phyloP scores from a whole-genome alignment of 1,139 yeast genomes.

The Geotrichum phurueaensis region DNA sequence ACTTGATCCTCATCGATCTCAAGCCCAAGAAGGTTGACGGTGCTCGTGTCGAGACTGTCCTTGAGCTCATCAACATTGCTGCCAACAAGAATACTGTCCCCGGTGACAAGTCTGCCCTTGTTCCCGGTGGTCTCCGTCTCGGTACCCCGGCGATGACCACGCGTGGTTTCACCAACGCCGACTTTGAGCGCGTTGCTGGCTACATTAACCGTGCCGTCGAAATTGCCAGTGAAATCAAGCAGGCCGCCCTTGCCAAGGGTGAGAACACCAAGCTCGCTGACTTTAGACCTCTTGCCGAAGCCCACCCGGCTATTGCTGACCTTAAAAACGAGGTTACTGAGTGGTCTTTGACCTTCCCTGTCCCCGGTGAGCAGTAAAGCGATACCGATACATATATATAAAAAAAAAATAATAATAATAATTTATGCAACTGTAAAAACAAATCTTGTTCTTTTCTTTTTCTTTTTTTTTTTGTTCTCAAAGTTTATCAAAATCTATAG shows the following conservation, averaged over 20 bases:
- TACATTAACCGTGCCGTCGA: constrained; percentile 81
- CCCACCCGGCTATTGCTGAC: constrained; percentile 57
- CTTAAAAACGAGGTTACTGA: constrained; percentile 74
- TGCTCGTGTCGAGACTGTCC: constrained; percentile 92
- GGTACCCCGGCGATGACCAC: constrained; percentile 99
- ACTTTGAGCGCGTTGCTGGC: constrained; percentile 73
- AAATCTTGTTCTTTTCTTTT: not conserved
- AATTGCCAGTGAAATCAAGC: constrained; percentile 72
- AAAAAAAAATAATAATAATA: no score
- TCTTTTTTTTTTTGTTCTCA: not conserved
- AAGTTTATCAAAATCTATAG: not conserved
- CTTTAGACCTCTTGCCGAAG: constrained; percentile 73
- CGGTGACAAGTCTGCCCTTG: constrained; percentile 95
- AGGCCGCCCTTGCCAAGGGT: constrained; percentile 62
- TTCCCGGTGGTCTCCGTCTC: constrained; percentile 96
- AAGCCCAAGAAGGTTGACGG: constrained; percentile 92
- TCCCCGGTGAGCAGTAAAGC: constrained; percentile 50
- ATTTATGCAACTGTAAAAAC: not conserved
- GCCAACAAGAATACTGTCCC: constrained; percentile 96
- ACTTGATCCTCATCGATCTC: constrained; percentile 85
- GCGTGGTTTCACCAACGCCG: constrained; percentile 86
- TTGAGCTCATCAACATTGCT: constrained; percentile 93
- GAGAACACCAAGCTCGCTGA: constrained; percentile 87
- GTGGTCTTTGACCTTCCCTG: constrained; percentile 94
- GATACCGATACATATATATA: not conserved